Evolutionary conservation across 2,329 filamentous ascomycete species (phyloP).

Genomic region (Raffaelea albimanens): DNA sequence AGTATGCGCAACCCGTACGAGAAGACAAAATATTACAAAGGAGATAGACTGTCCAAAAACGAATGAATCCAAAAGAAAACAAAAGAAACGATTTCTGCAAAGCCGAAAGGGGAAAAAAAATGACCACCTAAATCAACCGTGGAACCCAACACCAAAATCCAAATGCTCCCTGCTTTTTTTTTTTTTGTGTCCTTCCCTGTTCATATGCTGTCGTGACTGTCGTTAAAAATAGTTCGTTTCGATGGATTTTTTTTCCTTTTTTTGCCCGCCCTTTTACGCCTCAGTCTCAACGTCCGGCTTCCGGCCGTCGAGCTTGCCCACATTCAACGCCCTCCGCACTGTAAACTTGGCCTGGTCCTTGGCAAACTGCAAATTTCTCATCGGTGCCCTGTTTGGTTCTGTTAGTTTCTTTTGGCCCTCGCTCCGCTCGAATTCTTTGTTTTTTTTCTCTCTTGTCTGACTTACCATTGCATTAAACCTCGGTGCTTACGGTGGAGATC

Average conservation of each 20-base stretch:
- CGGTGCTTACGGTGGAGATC: conserved; percentile 78
- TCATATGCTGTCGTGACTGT: too few relatives aligned
- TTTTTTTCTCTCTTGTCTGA: background rate
- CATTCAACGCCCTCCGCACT: conserved; percentile 63
- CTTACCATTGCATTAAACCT: conserved; percentile 82
- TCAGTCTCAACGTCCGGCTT: conserved; percentile 86
- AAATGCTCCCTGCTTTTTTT: background rate
- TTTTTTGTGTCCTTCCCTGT: background rate
- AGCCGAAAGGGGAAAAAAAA: background rate
- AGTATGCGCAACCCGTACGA: too few relatives aligned
- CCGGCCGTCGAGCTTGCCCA: conserved; percentile 67
- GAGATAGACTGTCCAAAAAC: background rate
- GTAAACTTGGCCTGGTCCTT: conserved; percentile 81
- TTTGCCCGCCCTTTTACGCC: conserved; percentile 28
- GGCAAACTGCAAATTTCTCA: conserved; percentile 75
- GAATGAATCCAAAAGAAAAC: background rate
- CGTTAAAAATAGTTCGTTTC: too few relatives aligned
- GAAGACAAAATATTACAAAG: too few relatives aligned
- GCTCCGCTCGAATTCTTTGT: background rate
- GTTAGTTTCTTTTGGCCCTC: background rate
- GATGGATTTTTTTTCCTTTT: too few relatives aligned
- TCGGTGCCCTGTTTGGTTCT: conserved; percentile 46
- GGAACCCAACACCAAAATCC: conserved; percentile 1
- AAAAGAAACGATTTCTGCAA: background rate
- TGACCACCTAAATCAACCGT: background rate